Base-by-base conservation (phyloP, 768 basidiomycete genomes). In the Leccinum obscurum region DNA sequence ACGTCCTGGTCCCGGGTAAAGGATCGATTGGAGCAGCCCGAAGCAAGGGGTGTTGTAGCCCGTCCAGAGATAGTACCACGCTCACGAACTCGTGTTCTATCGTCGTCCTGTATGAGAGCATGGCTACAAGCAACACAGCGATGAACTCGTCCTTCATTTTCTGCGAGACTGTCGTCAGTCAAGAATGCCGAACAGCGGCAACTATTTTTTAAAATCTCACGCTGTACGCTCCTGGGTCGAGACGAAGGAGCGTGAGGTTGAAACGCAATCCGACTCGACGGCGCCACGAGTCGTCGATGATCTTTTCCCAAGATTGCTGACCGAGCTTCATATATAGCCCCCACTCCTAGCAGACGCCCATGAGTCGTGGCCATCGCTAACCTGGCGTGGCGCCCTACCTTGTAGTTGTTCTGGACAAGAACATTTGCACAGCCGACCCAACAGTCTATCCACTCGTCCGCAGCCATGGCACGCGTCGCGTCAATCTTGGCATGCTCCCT, bases 351-450 rank as follows among this genome's bases (percentile, higher is more conserved):
- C 37, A 54, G 30, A 58, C 54, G 46, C 5, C 17, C 3, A 37
- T 66, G 6, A 60, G 24, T 52, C 44, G n/a, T 55, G n/a, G 44
- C 26, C 11, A 54, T 34, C 24, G 6, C 7, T 22, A 54, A 51
- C 6, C 54, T 35, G 35, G 59, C 72, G 32, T 34, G 34, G 59
- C 72, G 32, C 17, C 24, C 20, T 56, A 85, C 85, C 66, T 75
- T 74, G 58, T 76, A 61, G 22, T 76, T 70, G 58, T 84, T 83
- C 63, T 82, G 81, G 6, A 89, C 81, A 15, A 86, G 66, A 17
- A 92, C 79, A 57, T 79, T 79, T 1, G 84, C 85, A 64, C 88
- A 92, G 5, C 86, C 84, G 7, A 89, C 77, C 90, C 91, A 94
- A 64, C 86, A 88, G 57, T 85, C 82, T 34, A 91, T 78, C 78